Evolutionary conservation across 2,329 filamentous ascomycete genomes (phyloP).

Genomic region (Davidsoniella australis): DNA sequence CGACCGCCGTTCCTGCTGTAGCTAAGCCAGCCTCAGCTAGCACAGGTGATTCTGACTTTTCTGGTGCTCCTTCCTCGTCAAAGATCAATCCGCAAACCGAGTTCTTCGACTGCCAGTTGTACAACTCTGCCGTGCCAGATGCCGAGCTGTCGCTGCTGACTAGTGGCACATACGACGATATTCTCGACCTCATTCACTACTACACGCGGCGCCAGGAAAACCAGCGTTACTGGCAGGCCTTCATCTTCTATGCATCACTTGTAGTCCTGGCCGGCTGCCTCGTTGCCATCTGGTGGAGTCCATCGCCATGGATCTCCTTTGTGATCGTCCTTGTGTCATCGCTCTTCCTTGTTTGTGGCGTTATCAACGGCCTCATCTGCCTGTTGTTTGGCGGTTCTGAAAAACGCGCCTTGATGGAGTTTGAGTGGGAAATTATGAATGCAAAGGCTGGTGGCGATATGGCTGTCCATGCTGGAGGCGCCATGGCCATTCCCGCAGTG

Average conservation of each 20-base stretch:
- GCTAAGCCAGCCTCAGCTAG: slow-evolving; percentile 7
- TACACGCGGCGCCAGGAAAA: slow-evolving; percentile 55
- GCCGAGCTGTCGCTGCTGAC: slow-evolving; percentile 15
- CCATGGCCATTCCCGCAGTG: not conserved
- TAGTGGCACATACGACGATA: slow-evolving; percentile 36
- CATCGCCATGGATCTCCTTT: slow-evolving; percentile 60
- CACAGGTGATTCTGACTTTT: slow-evolving; percentile 12
- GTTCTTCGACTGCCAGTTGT: slow-evolving; percentile 21
- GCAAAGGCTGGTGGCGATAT: slow-evolving; percentile 28
- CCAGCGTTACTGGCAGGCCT: slow-evolving; percentile 54
- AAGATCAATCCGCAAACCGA: slow-evolving; percentile 15
- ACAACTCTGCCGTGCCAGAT: slow-evolving; percentile 14
- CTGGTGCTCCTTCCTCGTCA: slow-evolving; percentile 14
- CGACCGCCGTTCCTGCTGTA: slow-evolving; percentile 13
- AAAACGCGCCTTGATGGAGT: slow-evolving; percentile 68
- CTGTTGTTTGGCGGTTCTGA: slow-evolving; percentile 77
- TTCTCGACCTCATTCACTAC: slow-evolving; percentile 49
- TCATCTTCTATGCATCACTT: slow-evolving; percentile 56
- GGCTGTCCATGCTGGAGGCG: slow-evolving; percentile 5
- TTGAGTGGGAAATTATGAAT: slow-evolving; percentile 79
- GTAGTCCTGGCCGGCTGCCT: slow-evolving; percentile 55
- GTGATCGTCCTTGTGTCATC: slow-evolving; percentile 64
- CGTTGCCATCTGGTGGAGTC: slow-evolving; percentile 73
- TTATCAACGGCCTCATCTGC: slow-evolving; percentile 72
- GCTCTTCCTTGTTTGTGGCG: slow-evolving; percentile 57